Percentiles rank a stretch among this genome's conserved stretches.
These are phyloP conservation scores for Chaetomium fimeti DNA, from an alignment of 495 filamentous ascomycete species.

Conservation along the genomic window DNA sequence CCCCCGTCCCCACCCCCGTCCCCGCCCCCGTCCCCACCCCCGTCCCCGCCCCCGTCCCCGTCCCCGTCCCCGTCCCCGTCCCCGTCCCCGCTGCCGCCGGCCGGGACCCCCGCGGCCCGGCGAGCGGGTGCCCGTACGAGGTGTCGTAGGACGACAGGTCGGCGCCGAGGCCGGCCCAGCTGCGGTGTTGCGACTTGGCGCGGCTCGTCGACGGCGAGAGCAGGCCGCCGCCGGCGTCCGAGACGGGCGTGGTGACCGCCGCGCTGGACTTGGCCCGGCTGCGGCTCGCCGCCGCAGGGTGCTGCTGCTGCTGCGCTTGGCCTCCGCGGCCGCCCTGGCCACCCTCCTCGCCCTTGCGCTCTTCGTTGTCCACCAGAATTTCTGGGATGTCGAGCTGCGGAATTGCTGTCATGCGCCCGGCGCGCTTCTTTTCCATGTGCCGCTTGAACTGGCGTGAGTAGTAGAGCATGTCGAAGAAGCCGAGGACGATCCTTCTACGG, in stretches of 20 bases:
- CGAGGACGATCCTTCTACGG: conserved; percentile 78
- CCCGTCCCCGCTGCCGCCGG: background rate
- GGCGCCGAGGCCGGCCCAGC: conserved; percentile 40
- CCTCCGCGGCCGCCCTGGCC: background rate
- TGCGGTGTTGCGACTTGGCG: conserved; percentile 34
- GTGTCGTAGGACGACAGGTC: conserved; percentile 47
- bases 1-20: background rate
- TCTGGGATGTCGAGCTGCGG: conserved; percentile 85
- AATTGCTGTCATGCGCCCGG: conserved; percentile 69
- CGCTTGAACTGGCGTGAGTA: conserved; percentile 81
- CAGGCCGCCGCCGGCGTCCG: conserved; percentile 18
- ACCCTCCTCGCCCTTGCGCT: conserved; percentile 29
- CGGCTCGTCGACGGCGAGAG: conserved; percentile 41
- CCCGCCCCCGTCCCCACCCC: background rate
- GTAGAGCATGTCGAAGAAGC: conserved; percentile 94
- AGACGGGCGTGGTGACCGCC: background rate
- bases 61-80: no score
- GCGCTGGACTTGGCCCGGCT: conserved; percentile 14
- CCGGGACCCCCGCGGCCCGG: conserved; percentile 35
- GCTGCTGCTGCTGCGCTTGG: conserved; percentile 11
- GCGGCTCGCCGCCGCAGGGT: conserved; percentile 13
- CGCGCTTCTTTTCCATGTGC: conserved; percentile 62
- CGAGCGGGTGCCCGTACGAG: conserved; percentile 44
- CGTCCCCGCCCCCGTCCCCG: no score
- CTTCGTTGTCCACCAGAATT: conserved; percentile 77